These are phyloP conservation scores for Astragalus membranaceus DNA, from an alignment of 306 rosid species.

Conservation along the genomic window DNA sequence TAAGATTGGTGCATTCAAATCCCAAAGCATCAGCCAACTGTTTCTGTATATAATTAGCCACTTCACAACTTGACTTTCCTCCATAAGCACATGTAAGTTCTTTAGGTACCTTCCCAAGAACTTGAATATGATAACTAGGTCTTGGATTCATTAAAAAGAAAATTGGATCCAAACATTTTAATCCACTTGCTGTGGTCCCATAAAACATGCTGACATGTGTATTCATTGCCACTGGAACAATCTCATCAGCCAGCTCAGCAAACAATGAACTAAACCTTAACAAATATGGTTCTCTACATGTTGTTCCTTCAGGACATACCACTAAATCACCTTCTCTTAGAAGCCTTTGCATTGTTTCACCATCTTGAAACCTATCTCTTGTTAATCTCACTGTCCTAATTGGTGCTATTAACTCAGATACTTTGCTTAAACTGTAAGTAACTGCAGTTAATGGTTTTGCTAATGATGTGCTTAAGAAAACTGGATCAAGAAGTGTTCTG, in stretches of 20 bases:
- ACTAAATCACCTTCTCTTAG: slow-evolving; percentile 71
- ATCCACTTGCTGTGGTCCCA: slow-evolving; percentile 92
- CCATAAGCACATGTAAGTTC: slow-evolving; percentile 53
- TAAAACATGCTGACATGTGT: slow-evolving; percentile 72
- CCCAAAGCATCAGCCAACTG: slow-evolving; percentile 68
- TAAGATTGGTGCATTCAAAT: slow-evolving; percentile 70
- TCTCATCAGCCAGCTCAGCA: slow-evolving; percentile 81
- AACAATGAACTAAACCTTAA: slow-evolving; percentile 81
- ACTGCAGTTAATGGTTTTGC: slow-evolving; percentile 59
- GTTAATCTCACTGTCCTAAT: slow-evolving; percentile 20
- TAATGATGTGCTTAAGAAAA: slow-evolving; percentile 44
- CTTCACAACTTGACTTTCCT: slow-evolving; percentile 64
- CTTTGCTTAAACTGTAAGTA: slow-evolving; percentile 48
- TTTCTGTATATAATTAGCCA: slow-evolving; percentile 73
- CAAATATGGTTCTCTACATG: slow-evolving; percentile 89
- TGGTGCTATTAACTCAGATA: slow-evolving; percentile 1
- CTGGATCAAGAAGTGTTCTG: slow-evolving; percentile 70
- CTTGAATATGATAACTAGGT: slow-evolving; percentile 46
- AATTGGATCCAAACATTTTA: slow-evolving; percentile 76
- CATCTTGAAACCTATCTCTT: slow-evolving; percentile 65
- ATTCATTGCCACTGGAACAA: slow-evolving; percentile 79
- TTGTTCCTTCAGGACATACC: slow-evolving; percentile 98
- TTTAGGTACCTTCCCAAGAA: slow-evolving; percentile 59
- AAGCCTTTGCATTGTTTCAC: slow-evolving; percentile 53
- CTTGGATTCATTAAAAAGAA: slow-evolving; percentile 89